phyloP scores from a whole-genome alignment of 31 red algal species.

The Endocladia muricata region DNA sequence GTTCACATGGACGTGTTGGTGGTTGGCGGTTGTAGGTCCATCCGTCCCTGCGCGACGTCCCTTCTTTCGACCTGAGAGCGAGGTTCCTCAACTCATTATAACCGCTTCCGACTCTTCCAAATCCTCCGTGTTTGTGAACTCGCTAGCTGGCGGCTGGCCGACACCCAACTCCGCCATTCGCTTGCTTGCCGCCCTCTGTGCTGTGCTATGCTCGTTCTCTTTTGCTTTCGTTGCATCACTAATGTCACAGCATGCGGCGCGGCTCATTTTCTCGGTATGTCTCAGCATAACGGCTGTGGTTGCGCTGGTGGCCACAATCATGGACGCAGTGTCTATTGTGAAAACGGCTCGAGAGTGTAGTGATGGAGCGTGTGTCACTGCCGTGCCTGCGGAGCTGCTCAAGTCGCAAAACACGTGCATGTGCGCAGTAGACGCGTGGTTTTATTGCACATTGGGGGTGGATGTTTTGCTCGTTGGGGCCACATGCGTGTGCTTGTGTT shows the following conservation, averaged over 20 bases:
- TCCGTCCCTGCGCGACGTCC: constrained; percentile 77
- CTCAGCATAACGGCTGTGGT: constrained; percentile 15
- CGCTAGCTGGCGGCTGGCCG: constrained; percentile 75
- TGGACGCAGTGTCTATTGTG: constrained; percentile 43
- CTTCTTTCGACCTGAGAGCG: constrained; percentile 37
- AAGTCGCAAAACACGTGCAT: constrained; percentile 43
- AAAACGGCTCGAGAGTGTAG: constrained; percentile 41
- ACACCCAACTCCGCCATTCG: constrained; percentile 54
- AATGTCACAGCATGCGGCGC: constrained; percentile 13
- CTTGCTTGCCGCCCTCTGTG: constrained; percentile 48
- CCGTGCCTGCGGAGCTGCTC: constrained; percentile 40
- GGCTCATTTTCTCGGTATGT: constrained; percentile 18
- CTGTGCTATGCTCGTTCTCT: constrained; percentile 57
- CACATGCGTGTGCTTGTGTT: constrained; percentile 21
- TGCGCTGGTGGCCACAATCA: constrained; percentile 17
- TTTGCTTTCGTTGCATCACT: constrained; percentile 56
- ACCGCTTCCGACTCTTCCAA: constrained; percentile 3
- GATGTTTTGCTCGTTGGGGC: constrained; percentile 50
- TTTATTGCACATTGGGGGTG: constrained; percentile 54
- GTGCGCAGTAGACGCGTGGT: constrained; percentile 56
- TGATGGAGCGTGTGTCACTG: constrained; percentile 24
- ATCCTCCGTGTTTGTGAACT: constrained; percentile 39
- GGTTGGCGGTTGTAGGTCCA: constrained; percentile 48
- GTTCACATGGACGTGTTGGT: constrained; percentile 80
- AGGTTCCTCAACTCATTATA: constrained; percentile 34